Evolutionary conservation across 176 grass and related monocot genomes (phyloP).

Genomic region (Saccharum officinarum): DNA sequence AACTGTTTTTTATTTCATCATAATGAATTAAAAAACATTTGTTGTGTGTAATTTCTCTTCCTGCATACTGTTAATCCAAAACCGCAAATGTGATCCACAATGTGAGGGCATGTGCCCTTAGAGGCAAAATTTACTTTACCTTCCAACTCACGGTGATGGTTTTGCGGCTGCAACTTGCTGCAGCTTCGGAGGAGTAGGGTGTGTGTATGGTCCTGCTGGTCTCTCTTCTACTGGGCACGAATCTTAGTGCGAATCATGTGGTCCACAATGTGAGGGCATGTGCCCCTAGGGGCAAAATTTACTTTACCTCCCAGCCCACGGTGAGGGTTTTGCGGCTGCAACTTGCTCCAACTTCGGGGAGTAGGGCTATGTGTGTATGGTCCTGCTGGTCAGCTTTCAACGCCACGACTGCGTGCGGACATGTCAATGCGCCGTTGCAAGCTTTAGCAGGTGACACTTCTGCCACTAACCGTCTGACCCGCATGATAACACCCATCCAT

Average conservation of each 20-base stretch:
- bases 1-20: neutral
- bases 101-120: no score
- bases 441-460: neutral
- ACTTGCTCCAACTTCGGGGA: neutral
- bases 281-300: no score
- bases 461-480: neutral
- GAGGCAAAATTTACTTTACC: no score
- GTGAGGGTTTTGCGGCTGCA: neutral
- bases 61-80: neutral
- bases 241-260: no score
- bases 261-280: no score
- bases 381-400: slow-evolving; percentile 28
- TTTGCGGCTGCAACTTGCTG: neutral
- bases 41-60: neutral
- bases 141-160: no score
- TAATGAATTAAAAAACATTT: neutral
- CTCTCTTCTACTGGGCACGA: neutral
- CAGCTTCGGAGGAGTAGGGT: neutral
- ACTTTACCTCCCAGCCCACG: neutral
- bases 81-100: no score
- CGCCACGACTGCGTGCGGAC: neutral
- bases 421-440: neutral
- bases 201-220: neutral
- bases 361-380: neutral
- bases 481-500: neutral